A percentile compares a stretch with the other conserved stretches of the same genome.
Evolutionary conservation across 768 basidiomycete species (phyloP).

Genomic region (Suillus alpinus): DNA sequence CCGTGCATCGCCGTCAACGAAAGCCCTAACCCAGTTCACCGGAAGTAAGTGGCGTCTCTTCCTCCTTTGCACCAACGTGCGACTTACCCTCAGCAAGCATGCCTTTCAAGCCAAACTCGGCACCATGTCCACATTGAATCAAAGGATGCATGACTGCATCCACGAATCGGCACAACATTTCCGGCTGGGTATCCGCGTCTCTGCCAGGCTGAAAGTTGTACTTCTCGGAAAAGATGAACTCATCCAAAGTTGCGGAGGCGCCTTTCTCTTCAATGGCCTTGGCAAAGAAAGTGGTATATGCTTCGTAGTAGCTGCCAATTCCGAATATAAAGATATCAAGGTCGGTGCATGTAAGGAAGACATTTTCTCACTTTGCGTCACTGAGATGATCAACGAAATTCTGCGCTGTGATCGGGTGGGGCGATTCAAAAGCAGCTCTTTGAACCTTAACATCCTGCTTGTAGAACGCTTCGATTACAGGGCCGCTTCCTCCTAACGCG

Average conservation of each 20-base stretch:
- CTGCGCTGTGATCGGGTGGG: conserved; percentile 20
- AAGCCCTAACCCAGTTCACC: conserved; percentile 17
- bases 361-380: conserved; percentile 23
- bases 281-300: conserved; percentile 26
- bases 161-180: conserved; percentile 51
- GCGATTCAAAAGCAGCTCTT: conserved; percentile 22
- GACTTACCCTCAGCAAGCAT: conserved; percentile 57
- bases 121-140: conserved; percentile 60
- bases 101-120: conserved; percentile 62
- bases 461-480: conserved; percentile 26
- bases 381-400: conserved; percentile 26
- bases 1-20: conserved; percentile 22
- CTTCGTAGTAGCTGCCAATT: conserved; percentile 22
- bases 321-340: not conserved
- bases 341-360: not conserved
- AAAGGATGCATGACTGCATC: conserved; percentile 57
- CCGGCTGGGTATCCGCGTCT: conserved; percentile 31
- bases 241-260: conserved; percentile 16
- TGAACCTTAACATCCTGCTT: conserved; percentile 18
- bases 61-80: not conserved
- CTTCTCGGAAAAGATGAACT: conserved; percentile 30
- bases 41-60: not conserved
- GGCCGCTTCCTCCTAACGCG: conserved; percentile 24
- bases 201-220: conserved; percentile 22
- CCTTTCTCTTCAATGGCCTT: conserved; percentile 18